phyloP scores from a whole-genome alignment of 352 stramenopile species.

The Globisporangium abappressorium region DNA sequence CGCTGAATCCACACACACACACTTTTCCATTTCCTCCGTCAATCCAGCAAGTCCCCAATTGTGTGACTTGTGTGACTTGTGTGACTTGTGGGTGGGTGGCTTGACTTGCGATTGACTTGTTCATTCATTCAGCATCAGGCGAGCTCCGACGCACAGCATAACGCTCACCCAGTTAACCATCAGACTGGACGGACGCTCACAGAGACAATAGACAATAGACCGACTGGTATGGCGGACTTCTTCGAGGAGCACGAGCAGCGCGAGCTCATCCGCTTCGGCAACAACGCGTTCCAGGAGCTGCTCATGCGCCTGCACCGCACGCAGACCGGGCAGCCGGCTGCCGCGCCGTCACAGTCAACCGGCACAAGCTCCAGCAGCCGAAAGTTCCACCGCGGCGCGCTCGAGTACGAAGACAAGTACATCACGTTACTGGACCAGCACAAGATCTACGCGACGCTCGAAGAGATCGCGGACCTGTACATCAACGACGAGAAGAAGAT shows the following conservation, averaged over 20 bases:
- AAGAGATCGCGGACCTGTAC: conserved; percentile 65
- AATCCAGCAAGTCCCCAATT: neutral
- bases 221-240: conserved; percentile 7
- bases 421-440: conserved; percentile 55
- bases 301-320: conserved; percentile 34
- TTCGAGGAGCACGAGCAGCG: conserved; percentile 37
- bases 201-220: neutral
- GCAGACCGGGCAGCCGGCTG: conserved; percentile 12
- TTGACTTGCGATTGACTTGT: neutral
- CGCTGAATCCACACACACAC: neutral
- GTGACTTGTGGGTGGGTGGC: too few relatives aligned
- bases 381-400: conserved; percentile 19
- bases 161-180: neutral
- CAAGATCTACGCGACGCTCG: conserved; percentile 58
- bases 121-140: neutral
- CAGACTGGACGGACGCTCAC: neutral
- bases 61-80: neutral
- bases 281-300: conserved; percentile 42
- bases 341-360: neutral
- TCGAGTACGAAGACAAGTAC: conserved; percentile 31
- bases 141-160: neutral
- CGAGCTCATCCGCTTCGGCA: conserved; percentile 38
- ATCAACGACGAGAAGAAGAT: conserved; percentile 61
- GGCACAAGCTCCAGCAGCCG: neutral
- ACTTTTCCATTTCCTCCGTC: neutral